Percentiles rank a stretch among this genome's conserved stretches.
Conservation (phyloP, 768 basidiomycete genomes). For the Macrolepiota fuliginosa region DNA sequence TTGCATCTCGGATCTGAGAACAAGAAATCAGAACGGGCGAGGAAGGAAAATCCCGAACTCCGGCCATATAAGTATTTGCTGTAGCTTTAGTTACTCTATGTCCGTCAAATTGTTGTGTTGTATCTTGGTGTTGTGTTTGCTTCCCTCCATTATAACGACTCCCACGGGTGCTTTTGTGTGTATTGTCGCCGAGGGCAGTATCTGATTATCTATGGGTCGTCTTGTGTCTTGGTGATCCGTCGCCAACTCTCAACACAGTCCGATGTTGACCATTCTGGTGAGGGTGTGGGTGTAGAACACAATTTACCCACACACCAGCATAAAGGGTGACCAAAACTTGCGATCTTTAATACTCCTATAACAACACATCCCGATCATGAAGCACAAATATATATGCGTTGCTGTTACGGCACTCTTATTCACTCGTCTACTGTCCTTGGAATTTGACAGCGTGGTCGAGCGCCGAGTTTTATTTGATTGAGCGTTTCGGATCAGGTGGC, state of each 20-base stretch:
- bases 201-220: no score
- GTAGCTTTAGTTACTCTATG: neutral
- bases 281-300: no score
- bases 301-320: no score
- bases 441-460: neutral
- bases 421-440: neutral
- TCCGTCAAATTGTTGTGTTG: neutral
- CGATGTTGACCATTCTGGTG: no score
- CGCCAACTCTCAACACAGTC: no score
- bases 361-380: neutral
- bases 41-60: slow-evolving; percentile 2
- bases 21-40: slow-evolving; percentile 19
- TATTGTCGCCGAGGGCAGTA: no score
- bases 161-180: no score
- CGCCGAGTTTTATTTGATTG: no score
- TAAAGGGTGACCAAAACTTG: neutral
- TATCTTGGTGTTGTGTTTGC: neutral
- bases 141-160: neutral
- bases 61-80: neutral
- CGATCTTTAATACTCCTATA: neutral
- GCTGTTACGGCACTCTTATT: neutral
- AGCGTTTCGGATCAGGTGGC: no score
- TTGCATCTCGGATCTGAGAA: slow-evolving; percentile 26
- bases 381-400: neutral
- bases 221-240: no score